Conservation (phyloP, 1,284 basidiomycete genomes). For the Ganoderma meredithae region DNA sequence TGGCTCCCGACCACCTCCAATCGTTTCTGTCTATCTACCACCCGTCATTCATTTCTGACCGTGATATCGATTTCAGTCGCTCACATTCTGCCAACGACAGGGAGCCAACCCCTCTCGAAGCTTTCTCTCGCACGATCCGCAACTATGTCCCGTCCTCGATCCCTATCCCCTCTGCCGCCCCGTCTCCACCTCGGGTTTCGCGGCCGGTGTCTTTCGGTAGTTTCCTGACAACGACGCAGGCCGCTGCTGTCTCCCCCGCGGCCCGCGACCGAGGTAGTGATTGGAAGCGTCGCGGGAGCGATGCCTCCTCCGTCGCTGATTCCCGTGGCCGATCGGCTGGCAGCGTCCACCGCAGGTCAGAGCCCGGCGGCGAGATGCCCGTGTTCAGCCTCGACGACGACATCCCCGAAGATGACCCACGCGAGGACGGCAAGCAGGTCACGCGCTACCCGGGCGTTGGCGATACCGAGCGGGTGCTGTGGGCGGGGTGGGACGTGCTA, state of each 20-base stretch:
- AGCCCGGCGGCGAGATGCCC: constrained; percentile 29
- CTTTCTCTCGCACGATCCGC: constrained; percentile 57
- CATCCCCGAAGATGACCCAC: constrained; percentile 30
- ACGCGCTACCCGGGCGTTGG: constrained; percentile 41
- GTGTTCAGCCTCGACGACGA: constrained; percentile 43
- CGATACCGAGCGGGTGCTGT: constrained; percentile 42
- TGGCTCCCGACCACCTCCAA: constrained; percentile 17
- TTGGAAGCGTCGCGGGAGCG: constrained; percentile 35
- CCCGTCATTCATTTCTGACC: constrained; percentile 17
- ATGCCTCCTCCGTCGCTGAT: constrained; percentile 27
- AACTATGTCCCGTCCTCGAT: constrained; percentile 61
- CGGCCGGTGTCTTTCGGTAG: constrained; percentile 56
- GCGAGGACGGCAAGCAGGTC: constrained; percentile 21
- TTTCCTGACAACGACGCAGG: constrained; percentile 41
- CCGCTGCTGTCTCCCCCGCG: constrained; percentile 16
- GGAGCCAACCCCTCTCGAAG: constrained; percentile 56
- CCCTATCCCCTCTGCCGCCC: constrained; percentile 53
- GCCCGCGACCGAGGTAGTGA: constrained; percentile 14
- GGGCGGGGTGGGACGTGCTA: constrained; percentile 44
- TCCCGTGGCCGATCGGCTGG: constrained; percentile 21
- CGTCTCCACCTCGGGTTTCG: constrained; percentile 58
- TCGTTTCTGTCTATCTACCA: constrained; percentile 15
- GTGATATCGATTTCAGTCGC: constrained; percentile 14
- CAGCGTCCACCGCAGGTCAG: constrained; percentile 12
- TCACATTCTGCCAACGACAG: constrained; percentile 39